These are phyloP conservation scores for Phialophora tarda DNA, from an alignment of 2,329 filamentous ascomycete species.

Conservation along the genomic window DNA sequence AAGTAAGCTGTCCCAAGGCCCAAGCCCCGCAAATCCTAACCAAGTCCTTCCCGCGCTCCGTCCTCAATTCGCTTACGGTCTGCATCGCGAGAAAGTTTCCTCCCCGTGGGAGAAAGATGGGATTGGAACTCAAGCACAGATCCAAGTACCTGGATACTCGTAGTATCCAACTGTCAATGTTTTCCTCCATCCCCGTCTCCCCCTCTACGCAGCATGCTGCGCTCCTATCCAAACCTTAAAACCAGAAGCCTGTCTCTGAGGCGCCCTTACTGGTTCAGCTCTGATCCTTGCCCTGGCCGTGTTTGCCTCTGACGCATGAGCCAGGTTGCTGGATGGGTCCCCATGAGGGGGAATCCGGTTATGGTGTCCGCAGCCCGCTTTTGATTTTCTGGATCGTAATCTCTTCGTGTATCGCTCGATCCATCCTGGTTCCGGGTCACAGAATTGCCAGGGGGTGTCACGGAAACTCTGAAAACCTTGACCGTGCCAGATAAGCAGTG, in stretches of 20 bases:
- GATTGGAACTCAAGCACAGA: not conserved
- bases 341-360: slow-evolving; percentile 2
- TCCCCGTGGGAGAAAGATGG: not conserved
- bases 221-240: not conserved
- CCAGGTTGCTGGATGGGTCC: not conserved
- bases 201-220: not conserved
- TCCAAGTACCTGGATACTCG: not conserved
- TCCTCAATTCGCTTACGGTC: not conserved
- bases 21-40: not conserved
- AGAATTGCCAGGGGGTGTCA: not conserved
- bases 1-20: not conserved
- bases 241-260: not conserved
- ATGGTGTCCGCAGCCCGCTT: slow-evolving; percentile 7
- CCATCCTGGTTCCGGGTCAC: slow-evolving; percentile 6
- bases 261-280: not conserved
- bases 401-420: slow-evolving; percentile 33
- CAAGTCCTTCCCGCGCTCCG: not conserved
- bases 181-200: not conserved
- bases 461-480: not conserved
- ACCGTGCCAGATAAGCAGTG: slow-evolving; percentile 6
- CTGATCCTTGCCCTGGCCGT: not conserved
- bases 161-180: not conserved
- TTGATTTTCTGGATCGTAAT: slow-evolving; percentile 23
- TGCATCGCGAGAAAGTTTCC: not conserved
- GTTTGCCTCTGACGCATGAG: not conserved